phyloP scores from a whole-genome alignment of 2,329 filamentous ascomycete genomes.

The Aspergillus hortae region DNA sequence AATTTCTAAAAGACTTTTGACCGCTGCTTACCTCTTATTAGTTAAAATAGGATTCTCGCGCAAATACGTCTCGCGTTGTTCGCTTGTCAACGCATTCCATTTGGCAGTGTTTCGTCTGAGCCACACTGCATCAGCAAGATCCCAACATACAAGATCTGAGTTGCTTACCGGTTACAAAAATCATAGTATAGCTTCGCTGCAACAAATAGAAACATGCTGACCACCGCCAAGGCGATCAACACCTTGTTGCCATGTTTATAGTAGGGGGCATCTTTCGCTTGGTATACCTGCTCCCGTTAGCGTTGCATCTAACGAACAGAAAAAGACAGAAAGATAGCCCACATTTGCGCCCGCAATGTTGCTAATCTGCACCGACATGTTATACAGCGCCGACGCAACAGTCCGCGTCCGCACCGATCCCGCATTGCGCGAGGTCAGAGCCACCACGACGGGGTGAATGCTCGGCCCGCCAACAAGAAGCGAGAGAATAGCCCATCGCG shows the following conservation, averaged over 20 bases:
- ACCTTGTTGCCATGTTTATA: conserved; percentile 55
- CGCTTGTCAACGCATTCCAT: too few species aligned
- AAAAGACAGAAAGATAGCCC: neutral
- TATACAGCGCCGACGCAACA: conserved; percentile 36
- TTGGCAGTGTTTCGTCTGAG: too few species aligned
- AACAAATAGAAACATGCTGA: conserved; percentile 47
- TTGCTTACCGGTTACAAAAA: too few species aligned
- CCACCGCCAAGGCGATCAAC: conserved; percentile 48
- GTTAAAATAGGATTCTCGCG: too few species aligned
- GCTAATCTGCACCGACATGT: conserved; percentile 36
- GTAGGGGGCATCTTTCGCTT: conserved; percentile 48
- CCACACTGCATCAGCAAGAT: too few species aligned
- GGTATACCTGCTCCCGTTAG: conserved; percentile 29
- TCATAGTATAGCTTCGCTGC: conserved; percentile 31
- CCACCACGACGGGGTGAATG: conserved; percentile 16
- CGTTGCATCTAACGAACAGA: neutral
- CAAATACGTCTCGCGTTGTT: too few species aligned
- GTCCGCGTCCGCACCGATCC: conserved; percentile 35
- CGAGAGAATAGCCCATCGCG: conserved; percentile 47
- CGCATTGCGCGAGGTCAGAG: conserved; percentile 31
- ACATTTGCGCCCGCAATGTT: conserved; percentile 28
- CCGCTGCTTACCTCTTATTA: too few species aligned
- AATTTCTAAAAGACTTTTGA: too few species aligned
- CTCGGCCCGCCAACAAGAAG: conserved; percentile 50
- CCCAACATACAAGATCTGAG: too few species aligned